These are phyloP conservation scores for Nitzschia putrida DNA, from an alignment of 108 stramenopile genomes.

Conservation along the genomic window DNA sequence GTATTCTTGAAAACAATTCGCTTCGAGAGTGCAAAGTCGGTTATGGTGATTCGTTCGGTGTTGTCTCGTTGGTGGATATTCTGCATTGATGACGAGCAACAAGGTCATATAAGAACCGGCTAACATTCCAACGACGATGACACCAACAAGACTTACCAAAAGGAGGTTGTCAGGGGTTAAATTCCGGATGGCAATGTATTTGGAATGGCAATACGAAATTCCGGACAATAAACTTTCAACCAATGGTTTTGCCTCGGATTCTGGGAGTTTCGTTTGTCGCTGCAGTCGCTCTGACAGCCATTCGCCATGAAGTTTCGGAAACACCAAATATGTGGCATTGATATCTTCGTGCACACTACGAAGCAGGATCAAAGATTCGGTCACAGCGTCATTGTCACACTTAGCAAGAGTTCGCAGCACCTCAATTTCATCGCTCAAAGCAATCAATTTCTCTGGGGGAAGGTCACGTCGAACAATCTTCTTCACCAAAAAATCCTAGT, in stretches of 20 bases:
- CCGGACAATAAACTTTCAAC: conserved; percentile 59
- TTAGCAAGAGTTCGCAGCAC: conserved; percentile 38
- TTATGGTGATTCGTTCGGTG: conserved; percentile 80
- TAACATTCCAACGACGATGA: no score
- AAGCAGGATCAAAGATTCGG: conserved; percentile 40
- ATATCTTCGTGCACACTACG: conserved; percentile 64
- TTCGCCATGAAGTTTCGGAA: conserved; percentile 77
- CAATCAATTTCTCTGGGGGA: conserved; percentile 39
- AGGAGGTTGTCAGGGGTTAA: conserved; percentile 86
- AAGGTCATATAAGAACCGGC: conserved; percentile 36
- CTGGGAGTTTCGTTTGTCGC: conserved; percentile 68
- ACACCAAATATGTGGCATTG: conserved; percentile 58
- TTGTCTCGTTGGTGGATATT: conserved; percentile 36
- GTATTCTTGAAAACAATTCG: conserved; percentile 45
- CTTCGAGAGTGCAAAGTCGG: conserved; percentile 96
- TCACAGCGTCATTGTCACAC: conserved; percentile 40
- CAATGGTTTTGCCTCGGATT: conserved; percentile 80
- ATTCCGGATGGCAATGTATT: conserved; percentile 86
- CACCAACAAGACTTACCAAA: conserved; percentile 44
- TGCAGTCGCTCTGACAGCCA: conserved; percentile 89
- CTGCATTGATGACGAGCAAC: conserved; percentile 33
- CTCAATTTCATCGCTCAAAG: conserved; percentile 56
- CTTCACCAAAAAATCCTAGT: conserved; percentile 53
- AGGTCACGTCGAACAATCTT: conserved; percentile 53
- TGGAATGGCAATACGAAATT: conserved; percentile 68